These are phyloP conservation scores for Xanthoconium purpureum DNA, from an alignment of 768 basidiomycete species.

Conservation along the genomic window DNA sequence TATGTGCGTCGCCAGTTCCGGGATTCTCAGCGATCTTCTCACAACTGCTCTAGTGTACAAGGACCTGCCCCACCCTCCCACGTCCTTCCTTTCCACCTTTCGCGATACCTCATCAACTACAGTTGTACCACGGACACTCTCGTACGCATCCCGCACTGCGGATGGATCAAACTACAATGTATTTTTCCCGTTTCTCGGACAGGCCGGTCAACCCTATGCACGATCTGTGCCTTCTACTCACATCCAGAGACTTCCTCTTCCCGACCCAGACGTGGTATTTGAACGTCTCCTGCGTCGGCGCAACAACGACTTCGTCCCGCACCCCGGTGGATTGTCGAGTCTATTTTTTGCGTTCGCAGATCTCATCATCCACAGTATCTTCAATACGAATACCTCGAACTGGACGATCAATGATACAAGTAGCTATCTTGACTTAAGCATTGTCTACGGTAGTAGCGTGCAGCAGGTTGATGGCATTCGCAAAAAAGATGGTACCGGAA, in stretches of 20 bases:
- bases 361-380: conserved; percentile 70
- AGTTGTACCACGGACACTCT: conserved; percentile 14
- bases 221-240: conserved; percentile 56
- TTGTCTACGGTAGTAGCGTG: conserved; percentile 65
- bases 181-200: conserved; percentile 52
- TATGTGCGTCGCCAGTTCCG: conserved; percentile 46
- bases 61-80: conserved; percentile 76
- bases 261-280: conserved; percentile 67
- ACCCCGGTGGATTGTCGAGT: conserved; percentile 69
- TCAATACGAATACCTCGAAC: conserved; percentile 51
- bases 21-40: not conserved
- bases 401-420: conserved; percentile 58
- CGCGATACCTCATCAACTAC: not conserved
- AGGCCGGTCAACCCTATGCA: conserved; percentile 63
- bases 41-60: conserved; percentile 54
- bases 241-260: conserved; percentile 45
- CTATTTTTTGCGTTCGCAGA: conserved; percentile 80
- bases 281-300: conserved; percentile 57
- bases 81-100: conserved; percentile 42
- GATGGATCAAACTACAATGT: conserved; percentile 64
- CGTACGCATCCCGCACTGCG: conserved; percentile 55
- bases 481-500: conserved; percentile 62
- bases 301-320: conserved; percentile 39
- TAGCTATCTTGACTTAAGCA: conserved; percentile 74
- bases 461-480: conserved; percentile 49